Base-by-base conservation (phyloP, 306 rosid genomes). In the Styphnolobium japonicum region DNA sequence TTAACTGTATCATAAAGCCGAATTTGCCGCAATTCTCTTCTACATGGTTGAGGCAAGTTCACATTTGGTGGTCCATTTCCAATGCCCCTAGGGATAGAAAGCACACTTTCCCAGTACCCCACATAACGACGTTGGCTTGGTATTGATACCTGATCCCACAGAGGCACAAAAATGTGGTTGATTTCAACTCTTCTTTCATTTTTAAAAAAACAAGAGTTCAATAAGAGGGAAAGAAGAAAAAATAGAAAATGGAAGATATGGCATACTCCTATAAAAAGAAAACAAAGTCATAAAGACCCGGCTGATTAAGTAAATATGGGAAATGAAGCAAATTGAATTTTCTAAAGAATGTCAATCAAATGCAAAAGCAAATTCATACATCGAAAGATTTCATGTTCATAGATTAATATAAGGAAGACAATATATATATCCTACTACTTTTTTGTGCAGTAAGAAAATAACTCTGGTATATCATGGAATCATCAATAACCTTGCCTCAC, bases 91-190 rank as follows among this genome's bases (percentile, higher is more conserved):
- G 92, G 91, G 73, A 76, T 75, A 16, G 93, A 85, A 77, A 95
- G 93, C 12, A 86, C 25, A 21, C 71, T 81, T 29, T 80, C 89
- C 94, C 96, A 91, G 71, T 91, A 95, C 51, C 83, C 79, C 42
- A 93, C 98, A 10, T 90, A 93, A 31, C 98, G 96, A 23, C 97
- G 91, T 78, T 95, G 99, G 90, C 99, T 95, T 82, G 98, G 99
- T 86, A 93, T 95, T 5, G 99, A 95, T 80, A 95, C 99, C 99
- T 95, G 83, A 79, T 73, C 16, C 36, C 65, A 74, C 62, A 79
- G 53, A 70, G 57, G 57, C 73, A 67, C 23, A 73, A 64, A 23
- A 56, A 55, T 25, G 53, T 2, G 29, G 33, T 78, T 48, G 21
- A 42, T 62, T 58, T 70, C 5, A 19, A 4, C 61, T 27, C 58